phyloP scores from a whole-genome alignment of 768 basidiomycete genomes.

The Sarcomyxa edulis region DNA sequence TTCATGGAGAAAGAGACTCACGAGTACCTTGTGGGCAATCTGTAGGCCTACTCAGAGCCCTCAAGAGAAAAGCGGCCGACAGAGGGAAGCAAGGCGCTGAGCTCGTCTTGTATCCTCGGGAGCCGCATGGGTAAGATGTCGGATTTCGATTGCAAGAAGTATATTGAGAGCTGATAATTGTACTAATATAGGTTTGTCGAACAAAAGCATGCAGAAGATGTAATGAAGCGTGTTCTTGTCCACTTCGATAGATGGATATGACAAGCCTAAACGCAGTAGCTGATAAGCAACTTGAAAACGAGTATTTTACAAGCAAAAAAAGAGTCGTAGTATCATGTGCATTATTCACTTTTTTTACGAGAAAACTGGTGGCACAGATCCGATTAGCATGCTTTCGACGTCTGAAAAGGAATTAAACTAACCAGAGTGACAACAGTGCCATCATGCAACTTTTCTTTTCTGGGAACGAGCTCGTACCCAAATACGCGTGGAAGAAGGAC shows the following conservation, averaged over 20 bases:
- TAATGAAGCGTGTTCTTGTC: slow-evolving; percentile 19
- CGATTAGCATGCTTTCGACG: no score
- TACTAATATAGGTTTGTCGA: slow-evolving; percentile 22
- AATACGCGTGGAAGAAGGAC: slow-evolving; percentile 43
- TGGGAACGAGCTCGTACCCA: slow-evolving; percentile 39
- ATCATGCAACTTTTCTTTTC: slow-evolving; percentile 44
- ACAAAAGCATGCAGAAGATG: slow-evolving; percentile 25
- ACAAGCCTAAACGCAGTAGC: slow-evolving; percentile 2
- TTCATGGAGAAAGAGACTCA: slow-evolving; percentile 48
- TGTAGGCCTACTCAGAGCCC: slow-evolving; percentile 26
- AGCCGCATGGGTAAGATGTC: slow-evolving; percentile 26
- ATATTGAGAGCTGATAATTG: not conserved
- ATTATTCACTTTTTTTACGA: no score
- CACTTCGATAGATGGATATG: slow-evolving; percentile 22
- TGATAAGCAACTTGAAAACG: no score
- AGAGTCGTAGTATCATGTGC: no score
- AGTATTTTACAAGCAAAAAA: no score
- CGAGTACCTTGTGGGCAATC: slow-evolving; percentile 38
- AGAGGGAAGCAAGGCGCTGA: slow-evolving; percentile 22
- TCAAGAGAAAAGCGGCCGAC: slow-evolving; percentile 23
- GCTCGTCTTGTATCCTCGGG: slow-evolving; percentile 27
- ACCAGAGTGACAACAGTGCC: slow-evolving; percentile 53
- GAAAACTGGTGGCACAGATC: no score
- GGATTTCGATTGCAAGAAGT: no score
- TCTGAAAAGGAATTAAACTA: no score